Percentiles rank a stretch among this genome's conserved stretches.
These are phyloP conservation scores for Hemisphaericaspora lyxosophila DNA, from an alignment of 1,139 yeast genomes.

Conservation along the genomic window DNA sequence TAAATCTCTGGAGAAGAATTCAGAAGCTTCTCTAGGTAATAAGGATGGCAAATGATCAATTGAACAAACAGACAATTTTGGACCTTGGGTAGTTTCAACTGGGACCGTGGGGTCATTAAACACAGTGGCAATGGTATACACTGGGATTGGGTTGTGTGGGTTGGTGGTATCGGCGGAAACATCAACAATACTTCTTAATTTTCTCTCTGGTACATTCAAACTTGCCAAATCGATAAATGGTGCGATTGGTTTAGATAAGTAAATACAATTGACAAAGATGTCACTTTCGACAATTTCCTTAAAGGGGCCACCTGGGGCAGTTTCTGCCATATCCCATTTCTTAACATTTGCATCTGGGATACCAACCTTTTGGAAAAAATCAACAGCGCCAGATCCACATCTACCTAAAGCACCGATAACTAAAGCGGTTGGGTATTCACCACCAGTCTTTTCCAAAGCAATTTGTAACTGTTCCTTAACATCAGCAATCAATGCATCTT, in stretches of 20 bases:
- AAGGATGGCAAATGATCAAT: conserved; percentile 95
- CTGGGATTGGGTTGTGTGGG: conserved; percentile 97
- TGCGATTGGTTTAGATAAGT: conserved; percentile 88
- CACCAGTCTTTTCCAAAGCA: conserved; percentile 62
- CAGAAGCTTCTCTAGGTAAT: conserved; percentile 96
- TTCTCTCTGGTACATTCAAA: conserved; percentile 66
- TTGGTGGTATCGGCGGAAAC: conserved; percentile 98
- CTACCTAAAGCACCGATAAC: conserved; percentile 98
- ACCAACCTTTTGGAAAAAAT: conserved; percentile 78
- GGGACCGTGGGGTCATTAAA: conserved; percentile 86
- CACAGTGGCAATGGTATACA: conserved; percentile 84
- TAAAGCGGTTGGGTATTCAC: conserved; percentile 72
- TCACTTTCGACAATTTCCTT: conserved; percentile 84
- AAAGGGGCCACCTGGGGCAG: conserved; percentile 97
- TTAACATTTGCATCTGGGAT: conserved; percentile 78
- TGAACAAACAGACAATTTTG: conserved; percentile 88
- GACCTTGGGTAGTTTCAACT: conserved; percentile 76
- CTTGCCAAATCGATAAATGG: conserved; percentile 77
- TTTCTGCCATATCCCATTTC: conserved; percentile 97
- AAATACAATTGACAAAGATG: conserved; percentile 92
- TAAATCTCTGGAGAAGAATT: conserved; percentile 80
- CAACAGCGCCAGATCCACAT: conserved; percentile 98
- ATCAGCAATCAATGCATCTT: conserved; percentile 66
- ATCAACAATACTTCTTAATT: conserved; percentile 87
- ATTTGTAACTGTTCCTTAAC: conserved; percentile 60